Conservation (phyloP, 2,329 filamentous ascomycete species). For the Trichoderma breve region DNA sequence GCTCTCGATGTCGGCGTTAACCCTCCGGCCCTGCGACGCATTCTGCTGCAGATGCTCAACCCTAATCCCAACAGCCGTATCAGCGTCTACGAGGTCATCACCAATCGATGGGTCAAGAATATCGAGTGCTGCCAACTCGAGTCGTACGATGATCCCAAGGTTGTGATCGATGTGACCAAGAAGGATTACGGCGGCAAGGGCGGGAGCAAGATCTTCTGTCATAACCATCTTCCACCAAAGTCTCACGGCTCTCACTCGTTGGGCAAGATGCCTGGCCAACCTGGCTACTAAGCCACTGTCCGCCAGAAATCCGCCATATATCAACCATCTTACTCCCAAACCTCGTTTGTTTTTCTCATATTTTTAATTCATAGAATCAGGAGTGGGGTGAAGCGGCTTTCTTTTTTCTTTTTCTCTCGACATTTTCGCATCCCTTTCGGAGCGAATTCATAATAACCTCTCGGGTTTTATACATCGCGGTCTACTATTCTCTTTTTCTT, state of each 20-base stretch:
- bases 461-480: background rate
- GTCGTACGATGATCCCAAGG: constrained; percentile 62
- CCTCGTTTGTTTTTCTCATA: background rate
- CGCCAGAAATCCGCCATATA: background rate
- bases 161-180: constrained; percentile 61
- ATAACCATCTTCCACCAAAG: constrained; percentile 55
- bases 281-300: constrained; percentile 47
- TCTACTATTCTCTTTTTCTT: background rate
- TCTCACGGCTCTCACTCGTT: constrained; percentile 47
- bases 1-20: constrained; percentile 65
- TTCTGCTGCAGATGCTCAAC: constrained; percentile 80
- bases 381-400: background rate
- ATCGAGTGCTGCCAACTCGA: constrained; percentile 79
- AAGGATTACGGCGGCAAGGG: constrained; percentile 44
- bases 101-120: constrained; percentile 68
- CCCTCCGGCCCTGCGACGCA: constrained; percentile 64
- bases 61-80: constrained; percentile 71
- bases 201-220: constrained; percentile 53
- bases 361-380: background rate
- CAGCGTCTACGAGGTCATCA: constrained; percentile 65
- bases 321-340: background rate
- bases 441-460: background rate
- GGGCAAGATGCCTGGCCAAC: constrained; percentile 55
- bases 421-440: background rate
- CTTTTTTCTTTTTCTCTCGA: background rate